phyloP scores from a whole-genome alignment of 345 rosid genomes.

The Gossypium raimondii region DNA sequence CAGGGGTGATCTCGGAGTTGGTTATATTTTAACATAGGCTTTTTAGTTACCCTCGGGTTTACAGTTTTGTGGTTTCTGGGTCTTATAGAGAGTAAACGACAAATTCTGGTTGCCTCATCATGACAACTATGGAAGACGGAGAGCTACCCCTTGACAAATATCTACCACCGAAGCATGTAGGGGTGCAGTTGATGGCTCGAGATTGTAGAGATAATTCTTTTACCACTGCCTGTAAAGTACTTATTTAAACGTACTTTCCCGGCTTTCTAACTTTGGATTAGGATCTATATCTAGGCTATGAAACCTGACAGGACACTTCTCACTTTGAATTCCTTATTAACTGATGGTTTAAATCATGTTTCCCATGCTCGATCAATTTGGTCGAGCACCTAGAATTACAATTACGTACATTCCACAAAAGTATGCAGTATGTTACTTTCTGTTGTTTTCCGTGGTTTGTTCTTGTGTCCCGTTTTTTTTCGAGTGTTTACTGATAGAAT shows the following conservation, averaged over 20 bases:
- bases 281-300: background rate
- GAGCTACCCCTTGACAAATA: background rate
- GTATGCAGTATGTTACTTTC: background rate
- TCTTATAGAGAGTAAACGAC: background rate
- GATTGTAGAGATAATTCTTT: background rate
- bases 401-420: background rate
- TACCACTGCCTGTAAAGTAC: background rate
- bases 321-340: background rate
- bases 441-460: constrained; percentile 1
- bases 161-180: background rate
- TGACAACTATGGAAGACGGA: background rate
- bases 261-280: background rate
- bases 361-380: background rate
- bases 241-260: background rate
- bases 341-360: background rate
- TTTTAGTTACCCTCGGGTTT: background rate
- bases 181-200: background rate
- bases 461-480: constrained; percentile 11
- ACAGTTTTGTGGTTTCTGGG: background rate
- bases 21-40: background rate
- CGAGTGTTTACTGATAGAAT: constrained; percentile 9
- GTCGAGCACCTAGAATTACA: background rate
- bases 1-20: background rate
- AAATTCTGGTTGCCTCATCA: background rate
- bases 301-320: background rate